Percentiles rank a stretch among this genome's conserved stretches.
Evolutionary conservation across 2,329 filamentous ascomycete genomes (phyloP).

Genomic region (Thielaviopsis ethacetica): DNA sequence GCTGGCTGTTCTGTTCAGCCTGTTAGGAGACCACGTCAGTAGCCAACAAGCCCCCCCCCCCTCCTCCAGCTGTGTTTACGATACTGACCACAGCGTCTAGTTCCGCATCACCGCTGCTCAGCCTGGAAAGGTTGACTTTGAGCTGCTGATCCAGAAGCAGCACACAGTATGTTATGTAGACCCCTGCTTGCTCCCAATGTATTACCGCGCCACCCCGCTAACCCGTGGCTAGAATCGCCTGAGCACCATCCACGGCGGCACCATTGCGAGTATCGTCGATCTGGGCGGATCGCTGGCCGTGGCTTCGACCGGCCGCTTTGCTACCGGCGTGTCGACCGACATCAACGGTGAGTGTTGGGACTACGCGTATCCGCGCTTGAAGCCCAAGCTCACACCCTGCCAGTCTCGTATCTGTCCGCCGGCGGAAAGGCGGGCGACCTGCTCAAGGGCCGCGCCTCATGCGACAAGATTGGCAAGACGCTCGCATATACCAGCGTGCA

Average conservation of each 20-base stretch:
- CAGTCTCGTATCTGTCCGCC: constrained; percentile 46
- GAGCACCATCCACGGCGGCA: constrained; percentile 61
- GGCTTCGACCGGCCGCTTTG: constrained; percentile 44
- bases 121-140: constrained; percentile 56
- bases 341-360: constrained; percentile 34
- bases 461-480: constrained; percentile 50
- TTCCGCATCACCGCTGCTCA: constrained; percentile 49
- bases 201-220: neutral
- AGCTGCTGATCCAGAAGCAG: constrained; percentile 56
- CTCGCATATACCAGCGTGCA: constrained; percentile 44
- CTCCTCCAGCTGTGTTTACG: neutral
- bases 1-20: constrained; percentile 16
- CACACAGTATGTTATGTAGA: constrained; percentile 48
- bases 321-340: constrained; percentile 49
- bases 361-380: no score
- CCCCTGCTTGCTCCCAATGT: neutral
- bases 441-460: constrained; percentile 38
- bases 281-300: constrained; percentile 49
- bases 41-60: no score
- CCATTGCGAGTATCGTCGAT: constrained; percentile 60
- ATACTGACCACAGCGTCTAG: constrained; percentile 24
- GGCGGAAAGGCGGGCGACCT: constrained; percentile 41
- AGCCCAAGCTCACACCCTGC: no score
- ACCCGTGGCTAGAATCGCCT: constrained; percentile 46
- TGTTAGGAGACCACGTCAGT: constrained; percentile 27